These are phyloP conservation scores for peach (Prunus persica) DNA, from an alignment of 306 rosid genomes.

Conservation along the genomic window DNA sequence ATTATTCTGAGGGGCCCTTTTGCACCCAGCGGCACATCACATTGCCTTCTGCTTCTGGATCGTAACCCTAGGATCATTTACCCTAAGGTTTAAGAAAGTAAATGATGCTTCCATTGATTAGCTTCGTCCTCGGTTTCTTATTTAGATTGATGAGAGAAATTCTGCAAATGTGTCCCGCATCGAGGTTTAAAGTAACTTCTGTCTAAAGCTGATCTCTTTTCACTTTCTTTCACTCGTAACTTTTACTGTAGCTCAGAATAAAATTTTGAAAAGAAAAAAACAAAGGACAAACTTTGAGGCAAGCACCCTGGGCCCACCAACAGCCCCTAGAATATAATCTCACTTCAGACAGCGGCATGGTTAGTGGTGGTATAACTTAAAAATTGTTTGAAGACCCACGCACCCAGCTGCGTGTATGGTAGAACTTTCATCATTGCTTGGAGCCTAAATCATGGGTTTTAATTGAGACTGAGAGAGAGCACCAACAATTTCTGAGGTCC, in stretches of 20 bases:
- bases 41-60: not conserved
- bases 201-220: not conserved
- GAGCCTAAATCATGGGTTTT: slow-evolving; percentile 5
- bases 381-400: not conserved
- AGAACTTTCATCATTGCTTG: slow-evolving; percentile 6
- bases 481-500: slow-evolving; percentile 1
- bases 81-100: too few relatives aligned
- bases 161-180: not conserved
- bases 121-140: not conserved
- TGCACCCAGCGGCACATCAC: not conserved
- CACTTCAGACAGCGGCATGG: too few relatives aligned
- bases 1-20: slow-evolving; percentile 30
- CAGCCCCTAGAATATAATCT: not conserved
- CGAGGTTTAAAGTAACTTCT: not conserved
- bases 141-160: not conserved
- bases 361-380: not conserved
- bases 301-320: not conserved
- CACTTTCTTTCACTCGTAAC: not conserved
- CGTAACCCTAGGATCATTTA: not conserved
- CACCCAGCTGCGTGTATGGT: not conserved
- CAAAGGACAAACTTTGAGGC: not conserved
- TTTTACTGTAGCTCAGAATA: not conserved
- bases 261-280: not conserved
- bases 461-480: not conserved
- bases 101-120: too few relatives aligned